Evolutionary conservation across 208 protist genomes (phyloP), one percentile per base, ranked within the genome.

Genomic region (Leishmania aethiopica): DNA sequence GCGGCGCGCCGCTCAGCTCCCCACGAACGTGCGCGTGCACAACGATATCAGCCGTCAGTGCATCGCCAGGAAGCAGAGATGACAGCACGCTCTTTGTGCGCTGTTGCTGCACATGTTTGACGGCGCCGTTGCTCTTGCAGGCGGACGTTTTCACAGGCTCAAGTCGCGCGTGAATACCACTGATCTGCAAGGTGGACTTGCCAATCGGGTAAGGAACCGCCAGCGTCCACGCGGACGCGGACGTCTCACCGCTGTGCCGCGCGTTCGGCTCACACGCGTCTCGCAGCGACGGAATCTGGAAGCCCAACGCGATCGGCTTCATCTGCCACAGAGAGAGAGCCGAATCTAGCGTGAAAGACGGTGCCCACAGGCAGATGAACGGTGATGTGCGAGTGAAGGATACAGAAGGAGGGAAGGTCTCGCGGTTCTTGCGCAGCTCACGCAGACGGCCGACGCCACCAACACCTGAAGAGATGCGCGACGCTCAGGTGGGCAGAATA

Each of bases 171-270:
- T 93, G 88, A 51, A 91, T 83, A 32, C 91, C 91, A 32, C 76
- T 90, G 72, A 94, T 32, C 83, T 94, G 91, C 35, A 94, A 76
- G 5, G 91, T 93, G 28, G 78, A 72, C 51, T 77, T 82, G 19
- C 91, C 91, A 51, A 86, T 74, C 15, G 86, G 88, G 84, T 93
- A 94, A 66, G 86, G 84, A 13, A 94, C 51, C 11, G 85, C 32
- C 17, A 89, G 8, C 8, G 77, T 79, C 66, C 77, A 67, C 17
- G 42, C 70, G 10, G 70, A n/a, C 1, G 71, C 45, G 4, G 47
- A n/a, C n/a, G 74, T 55, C 32, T 77, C 67, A 45, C 79, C 79
- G 59, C 77, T 78, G 49, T 45, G 77, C 25, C 47, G 35, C 13
- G 40, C 28, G 67, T 84, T 75, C 45, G 59, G 8, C 72, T 84